Base-by-base conservation (phyloP, 2,329 filamentous ascomycete genomes). In the Stagonosporopsis chrysanthemi region DNA sequence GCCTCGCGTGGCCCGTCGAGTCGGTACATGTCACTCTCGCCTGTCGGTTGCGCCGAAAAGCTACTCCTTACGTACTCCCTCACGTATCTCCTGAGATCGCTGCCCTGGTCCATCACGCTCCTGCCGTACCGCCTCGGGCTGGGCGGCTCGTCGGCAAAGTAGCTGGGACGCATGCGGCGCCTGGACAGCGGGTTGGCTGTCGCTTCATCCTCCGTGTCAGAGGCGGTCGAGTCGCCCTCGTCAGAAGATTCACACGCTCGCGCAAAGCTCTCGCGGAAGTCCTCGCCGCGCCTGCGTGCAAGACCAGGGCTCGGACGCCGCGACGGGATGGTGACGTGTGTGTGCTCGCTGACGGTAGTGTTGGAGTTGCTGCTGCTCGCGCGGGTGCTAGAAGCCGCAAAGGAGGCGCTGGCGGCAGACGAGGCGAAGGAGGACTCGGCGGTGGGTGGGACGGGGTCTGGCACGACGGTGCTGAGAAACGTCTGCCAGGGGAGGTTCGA, bases 381-480 rank as follows among this genome's bases (percentile, higher is more conserved):
- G 41, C 69, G 71, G 31, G 73, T 75, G 63, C 68, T 73, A 17
- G 71, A 76, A 28, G 74, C 71, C 31, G 76, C 75, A 51, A 81
- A 81, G 0, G 84, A 84, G 12, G 80, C 80, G 36, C 82, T 81
- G 4, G 83, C 80, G n/a, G 80, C 80, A 1, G 83, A 82, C 9
- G 90, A 93, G 0, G 88, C 85, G 73, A 97, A 97, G 0, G 92
- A 97, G 1, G 92, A 93, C 28, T 90, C 87, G 2, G 87, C 85
- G 66, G 90, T 96, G 0, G 92, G 91, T 2, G 91, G 84, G 60
- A 91, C 89, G 15, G 89, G 87, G 73, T 97, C 92, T 0, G 91
- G 91, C 0, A 90, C 88, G 59, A 97, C 84, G 0, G 91, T 96
- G 6, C 85, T 88, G 55, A 92, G 81, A 50, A 97, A 86, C 3